These are phyloP conservation scores for Coemansia sp. DNA, from an alignment of 192 early-diverging fungal species.

Conservation along the genomic window DNA sequence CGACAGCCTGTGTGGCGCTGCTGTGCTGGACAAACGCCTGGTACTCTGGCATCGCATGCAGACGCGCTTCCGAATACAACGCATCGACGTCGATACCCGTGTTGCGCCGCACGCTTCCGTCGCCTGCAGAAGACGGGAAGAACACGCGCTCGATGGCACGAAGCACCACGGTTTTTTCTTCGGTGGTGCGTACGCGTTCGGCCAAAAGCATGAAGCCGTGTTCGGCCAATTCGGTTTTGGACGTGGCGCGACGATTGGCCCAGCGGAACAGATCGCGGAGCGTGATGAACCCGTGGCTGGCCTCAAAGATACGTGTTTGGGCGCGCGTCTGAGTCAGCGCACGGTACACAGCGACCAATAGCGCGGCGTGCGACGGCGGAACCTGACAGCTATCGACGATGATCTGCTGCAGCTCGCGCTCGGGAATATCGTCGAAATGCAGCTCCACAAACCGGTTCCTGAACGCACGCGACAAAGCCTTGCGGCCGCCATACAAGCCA, in stretches of 20 bases:
- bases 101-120: neutral
- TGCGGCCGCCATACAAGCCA: conserved; percentile 96
- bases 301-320: conserved; percentile 90
- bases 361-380: conserved; percentile 85
- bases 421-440: conserved; percentile 96
- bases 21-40: conserved; percentile 16
- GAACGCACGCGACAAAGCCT: conserved; percentile 94
- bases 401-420: conserved; percentile 88
- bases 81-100: conserved; percentile 28
- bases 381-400: conserved; percentile 79
- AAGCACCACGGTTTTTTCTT: conserved; percentile 80
- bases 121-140: conserved; percentile 64
- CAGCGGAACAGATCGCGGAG: conserved; percentile 97
- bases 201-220: conserved; percentile 95
- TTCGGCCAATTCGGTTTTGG: conserved; percentile 84
- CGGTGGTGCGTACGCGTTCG: conserved; percentile 81
- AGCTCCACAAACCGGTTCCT: conserved; percentile 96
- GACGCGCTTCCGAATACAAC: conserved; percentile 29
- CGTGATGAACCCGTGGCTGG: conserved; percentile 91
- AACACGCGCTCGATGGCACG: conserved; percentile 84
- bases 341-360: conserved; percentile 84
- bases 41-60: conserved; percentile 50
- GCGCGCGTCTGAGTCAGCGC: conserved; percentile 74
- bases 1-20: neutral
- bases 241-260: conserved; percentile 80